Percentiles rank a stretch among this genome's conserved stretches.
Evolutionary conservation across 768 basidiomycete species (phyloP).

Genomic region (Boletus subcaerulescens): DNA sequence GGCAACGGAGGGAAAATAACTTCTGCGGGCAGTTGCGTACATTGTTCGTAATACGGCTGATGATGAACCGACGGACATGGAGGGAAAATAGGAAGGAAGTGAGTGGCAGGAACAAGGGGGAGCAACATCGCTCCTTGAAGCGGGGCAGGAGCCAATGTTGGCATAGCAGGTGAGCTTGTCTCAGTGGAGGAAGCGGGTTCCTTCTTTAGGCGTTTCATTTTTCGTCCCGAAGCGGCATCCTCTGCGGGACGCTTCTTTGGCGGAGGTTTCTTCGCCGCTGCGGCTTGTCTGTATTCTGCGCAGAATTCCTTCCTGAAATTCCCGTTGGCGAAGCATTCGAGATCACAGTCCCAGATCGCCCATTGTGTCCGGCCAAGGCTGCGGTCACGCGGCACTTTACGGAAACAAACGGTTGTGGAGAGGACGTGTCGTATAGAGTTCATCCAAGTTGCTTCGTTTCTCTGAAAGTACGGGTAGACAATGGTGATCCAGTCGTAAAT

Average conservation of each 20-base stretch:
- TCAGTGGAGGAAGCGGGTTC: conserved; percentile 22
- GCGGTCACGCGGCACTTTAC: conserved; percentile 77
- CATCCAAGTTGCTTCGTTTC: conserved; percentile 94
- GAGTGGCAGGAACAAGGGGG: conserved; percentile 22
- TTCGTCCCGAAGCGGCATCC: conserved; percentile 37
- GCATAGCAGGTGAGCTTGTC: conserved; percentile 20
- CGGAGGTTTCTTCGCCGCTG: conserved; percentile 27
- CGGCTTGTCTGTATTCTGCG: conserved; percentile 34
- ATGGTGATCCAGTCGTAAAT: conserved; percentile 96
- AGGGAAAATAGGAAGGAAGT: conserved; percentile 44
- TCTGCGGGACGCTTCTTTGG: conserved; percentile 42
- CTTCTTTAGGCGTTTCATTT: conserved; percentile 48
- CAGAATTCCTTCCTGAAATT: conserved; percentile 70
- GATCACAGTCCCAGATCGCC: conserved; percentile 81
- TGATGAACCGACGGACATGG: conserved; percentile 60
- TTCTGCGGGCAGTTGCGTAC: conserved; percentile 54
- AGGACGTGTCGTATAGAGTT: conserved; percentile 97
- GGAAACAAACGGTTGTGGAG: conserved; percentile 87
- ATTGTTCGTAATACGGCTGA: conserved; percentile 71
- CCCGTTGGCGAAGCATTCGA: conserved; percentile 80
- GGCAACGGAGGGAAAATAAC: conserved; percentile 76
- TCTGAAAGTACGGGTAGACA: conserved; percentile 90
- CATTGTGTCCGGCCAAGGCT: conserved; percentile 80
- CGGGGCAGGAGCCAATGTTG: conserved; percentile 19
- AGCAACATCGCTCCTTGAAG: conserved; percentile 20